phyloP scores from a whole-genome alignment of 768 basidiomycete species.

The Hygrophoropsis aurantiaca region DNA sequence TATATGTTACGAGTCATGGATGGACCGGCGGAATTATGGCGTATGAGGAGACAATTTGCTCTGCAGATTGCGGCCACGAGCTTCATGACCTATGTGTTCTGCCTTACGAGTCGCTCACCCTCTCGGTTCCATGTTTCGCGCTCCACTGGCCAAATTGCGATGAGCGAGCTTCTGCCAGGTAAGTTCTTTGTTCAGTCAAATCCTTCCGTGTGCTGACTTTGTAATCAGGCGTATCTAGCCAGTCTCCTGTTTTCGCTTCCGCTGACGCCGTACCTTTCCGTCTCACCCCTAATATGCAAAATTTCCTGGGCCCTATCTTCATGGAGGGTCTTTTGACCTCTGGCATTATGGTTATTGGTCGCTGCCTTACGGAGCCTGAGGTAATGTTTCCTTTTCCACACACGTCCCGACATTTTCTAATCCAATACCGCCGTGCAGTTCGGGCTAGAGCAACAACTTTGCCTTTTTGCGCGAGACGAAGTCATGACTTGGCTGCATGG shows the following conservation, averaged over 20 bases:
- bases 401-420: slow-evolving; percentile 3
- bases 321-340: slow-evolving; percentile 88
- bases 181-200: too few relatives aligned
- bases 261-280: slow-evolving; percentile 95
- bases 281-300: slow-evolving; percentile 94
- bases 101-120: slow-evolving; percentile 80
- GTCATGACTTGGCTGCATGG: slow-evolving; percentile 73
- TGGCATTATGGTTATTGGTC: slow-evolving; percentile 87
- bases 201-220: not conserved
- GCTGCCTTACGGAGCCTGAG: slow-evolving; percentile 90
- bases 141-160: slow-evolving; percentile 85
- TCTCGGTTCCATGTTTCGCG: slow-evolving; percentile 86
- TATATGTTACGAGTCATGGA: slow-evolving; percentile 90
- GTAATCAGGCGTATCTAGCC: slow-evolving; percentile 27
- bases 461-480: slow-evolving; percentile 91
- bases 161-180: slow-evolving; percentile 92
- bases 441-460: slow-evolving; percentile 89
- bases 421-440: slow-evolving; percentile 50
- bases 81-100: slow-evolving; percentile 91
- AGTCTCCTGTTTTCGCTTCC: slow-evolving; percentile 67
- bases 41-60: slow-evolving; percentile 96
- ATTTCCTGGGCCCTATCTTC: slow-evolving; percentile 84
- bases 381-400: slow-evolving; percentile 39
- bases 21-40: slow-evolving; percentile 84
- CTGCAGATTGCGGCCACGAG: slow-evolving; percentile 83